Evolutionary conservation across 345 rosid genomes (phyloP).

Genomic region (Garcia nutans): DNA sequence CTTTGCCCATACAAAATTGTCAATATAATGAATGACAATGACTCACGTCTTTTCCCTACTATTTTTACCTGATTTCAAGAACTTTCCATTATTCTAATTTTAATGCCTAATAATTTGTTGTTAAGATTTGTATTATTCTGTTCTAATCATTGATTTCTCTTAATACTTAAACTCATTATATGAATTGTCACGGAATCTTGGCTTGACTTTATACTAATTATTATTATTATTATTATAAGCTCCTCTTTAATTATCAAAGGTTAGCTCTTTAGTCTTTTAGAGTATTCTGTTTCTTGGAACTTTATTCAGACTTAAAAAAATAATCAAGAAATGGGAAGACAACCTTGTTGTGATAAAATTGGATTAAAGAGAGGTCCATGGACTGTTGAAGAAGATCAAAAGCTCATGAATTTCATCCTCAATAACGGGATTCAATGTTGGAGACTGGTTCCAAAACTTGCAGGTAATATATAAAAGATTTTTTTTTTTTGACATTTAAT

Average conservation of each 20-base stretch:
- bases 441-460: conserved; percentile 24
- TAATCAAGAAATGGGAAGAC: conserved; percentile 17
- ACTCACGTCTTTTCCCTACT: not conserved
- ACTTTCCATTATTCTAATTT: not conserved
- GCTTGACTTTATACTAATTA: conserved; percentile 17
- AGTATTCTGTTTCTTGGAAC: too few species aligned
- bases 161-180: not conserved
- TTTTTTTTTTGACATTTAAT: too few species aligned
- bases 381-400: conserved; percentile 21
- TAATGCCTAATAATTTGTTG: too few species aligned
- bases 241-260: too few species aligned
- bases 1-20: not conserved
- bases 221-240: too few species aligned
- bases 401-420: conserved; percentile 16
- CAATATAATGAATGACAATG: conserved; percentile 1
- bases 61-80: not conserved
- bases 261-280: too few species aligned
- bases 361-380: conserved; percentile 22
- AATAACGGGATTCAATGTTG: conserved; percentile 17
- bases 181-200: conserved; percentile 16
- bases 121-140: too few species aligned
- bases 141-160: conserved; percentile 2
- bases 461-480: conserved; percentile 5
- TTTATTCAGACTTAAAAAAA: not conserved
- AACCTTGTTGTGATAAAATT: conserved; percentile 21